Conservation (phyloP, 2,329 filamentous ascomycete genomes). For the Ceratocystis variospora region DNA sequence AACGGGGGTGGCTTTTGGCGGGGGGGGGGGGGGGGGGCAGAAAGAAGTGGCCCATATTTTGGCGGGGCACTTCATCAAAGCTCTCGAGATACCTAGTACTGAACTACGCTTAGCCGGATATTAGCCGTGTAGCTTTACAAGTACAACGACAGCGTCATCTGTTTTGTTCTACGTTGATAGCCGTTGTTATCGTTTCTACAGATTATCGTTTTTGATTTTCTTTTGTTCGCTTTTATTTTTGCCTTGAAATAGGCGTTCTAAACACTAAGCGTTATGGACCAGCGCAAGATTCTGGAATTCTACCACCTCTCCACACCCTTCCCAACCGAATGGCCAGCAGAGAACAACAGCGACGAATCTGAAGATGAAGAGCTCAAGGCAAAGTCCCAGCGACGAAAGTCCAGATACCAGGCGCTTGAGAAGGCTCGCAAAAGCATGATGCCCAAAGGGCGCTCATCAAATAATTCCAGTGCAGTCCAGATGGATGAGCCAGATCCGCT, state of each 20-base stretch:
- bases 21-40: not conserved
- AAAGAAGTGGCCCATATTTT: slow-evolving; percentile 1
- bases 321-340: slow-evolving; percentile 73
- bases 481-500: slow-evolving; percentile 87
- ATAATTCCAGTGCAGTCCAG: slow-evolving; percentile 57
- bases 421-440: slow-evolving; percentile 54
- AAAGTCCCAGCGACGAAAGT: slow-evolving; percentile 49
- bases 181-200: not conserved
- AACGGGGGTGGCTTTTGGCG: too few species aligned
- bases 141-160: slow-evolving; percentile 8
- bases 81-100: not conserved
- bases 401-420: slow-evolving; percentile 74
- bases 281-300: slow-evolving; percentile 69
- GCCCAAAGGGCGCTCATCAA: slow-evolving; percentile 25
- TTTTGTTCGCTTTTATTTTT: not conserved
- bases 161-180: not conserved
- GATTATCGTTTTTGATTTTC: not conserved
- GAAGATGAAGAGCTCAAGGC: slow-evolving; percentile 41
- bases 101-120: not conserved
- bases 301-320: slow-evolving; percentile 71
- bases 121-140: not conserved
- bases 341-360: slow-evolving; percentile 57
- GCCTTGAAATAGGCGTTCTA: not conserved
- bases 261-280: slow-evolving; percentile 39
- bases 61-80: slow-evolving; percentile 5